Base-by-base conservation (phyloP, 495 filamentous ascomycete genomes). In the Neurospora tetraspora region DNA sequence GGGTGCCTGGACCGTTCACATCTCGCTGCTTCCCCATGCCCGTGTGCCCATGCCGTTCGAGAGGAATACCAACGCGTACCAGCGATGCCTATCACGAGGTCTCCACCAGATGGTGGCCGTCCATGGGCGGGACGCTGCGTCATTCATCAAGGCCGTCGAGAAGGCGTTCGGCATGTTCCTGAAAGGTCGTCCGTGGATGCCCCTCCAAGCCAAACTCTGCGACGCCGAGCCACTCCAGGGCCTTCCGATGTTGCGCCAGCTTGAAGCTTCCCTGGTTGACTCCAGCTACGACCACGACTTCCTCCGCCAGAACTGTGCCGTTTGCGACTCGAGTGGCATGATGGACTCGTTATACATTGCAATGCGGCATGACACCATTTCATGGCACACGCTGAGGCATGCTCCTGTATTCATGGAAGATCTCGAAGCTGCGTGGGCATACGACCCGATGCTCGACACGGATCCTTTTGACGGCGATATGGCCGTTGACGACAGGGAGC, bases 41-140 rank as follows among this genome's bases (percentile, higher is more conserved):
- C 79, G 76, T 61, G 83, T 86, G 72, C 84, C 86, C 40, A 86
- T 88, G 76, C 86, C 86, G 9, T 88, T 88, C 78, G 86, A 88
- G 80, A 85, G 86, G 78, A 86, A 87, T 73, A 88, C 86, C 42
- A 85, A 82, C 68, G 86, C 86, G 7, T 88, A 88, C 78, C 86
- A 88, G 76, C 81, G 86, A 34, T 88, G 86, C 71, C 79, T 88
- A 18, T 88, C 86, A 39, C 84, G 86, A 23, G 86, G 86, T 20
- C 82, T 87, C 68, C 86, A 88, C 78, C 86, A 82, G 72, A 81
- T 86, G 77, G 81, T 87, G 34, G 85, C 82, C 31, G 79, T 88
- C 23, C 79, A 81, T 42, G 85, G 84, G 34, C 81, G 80, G 38
- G 83, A 85, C 74, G 82, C 81, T 70, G 75, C 79, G 61, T 86